A percentile compares a stretch with the other conserved stretches of the same genome.
Evolutionary conservation across 2,329 filamentous ascomycete species (phyloP).

Genomic region (Thermothelomyces thermophilus): DNA sequence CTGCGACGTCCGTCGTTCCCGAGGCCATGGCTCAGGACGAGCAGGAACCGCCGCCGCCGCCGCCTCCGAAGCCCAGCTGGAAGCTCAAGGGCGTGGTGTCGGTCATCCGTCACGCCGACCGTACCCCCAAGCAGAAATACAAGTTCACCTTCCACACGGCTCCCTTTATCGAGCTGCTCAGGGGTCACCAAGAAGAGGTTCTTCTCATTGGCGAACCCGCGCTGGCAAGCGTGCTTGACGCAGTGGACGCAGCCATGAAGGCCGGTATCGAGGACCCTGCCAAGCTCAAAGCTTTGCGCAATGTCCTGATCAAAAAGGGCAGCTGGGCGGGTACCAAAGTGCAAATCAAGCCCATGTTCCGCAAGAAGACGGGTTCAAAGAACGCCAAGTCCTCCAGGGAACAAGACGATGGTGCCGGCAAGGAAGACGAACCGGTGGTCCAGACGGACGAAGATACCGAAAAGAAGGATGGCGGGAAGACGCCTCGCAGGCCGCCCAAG

Average conservation of each 20-base stretch:
- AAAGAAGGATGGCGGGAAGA: conserved; percentile 18
- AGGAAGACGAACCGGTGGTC: conserved; percentile 17
- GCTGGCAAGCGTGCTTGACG: conserved; percentile 78
- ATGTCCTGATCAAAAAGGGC: conserved; percentile 86
- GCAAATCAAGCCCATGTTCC: conserved; percentile 99
- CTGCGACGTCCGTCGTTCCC: conserved; percentile 34
- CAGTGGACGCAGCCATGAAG: conserved; percentile 72
- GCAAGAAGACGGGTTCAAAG: conserved; percentile 62
- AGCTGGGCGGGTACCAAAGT: conserved; percentile 95
- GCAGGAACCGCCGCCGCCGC: conserved; percentile 55
- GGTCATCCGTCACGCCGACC: conserved; percentile 91
- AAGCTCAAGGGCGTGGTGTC: conserved; percentile 97
- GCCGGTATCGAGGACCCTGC: conserved; percentile 75
- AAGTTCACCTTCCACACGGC: conserved; percentile 98
- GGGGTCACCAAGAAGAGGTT: conserved; percentile 94
- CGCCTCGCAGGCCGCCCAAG: conserved; percentile 43
- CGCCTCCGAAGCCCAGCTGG: conserved; percentile 85
- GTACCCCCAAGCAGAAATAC: conserved; percentile 98
- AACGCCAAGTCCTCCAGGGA: conserved; percentile 36
- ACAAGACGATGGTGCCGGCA: conserved; percentile 25
- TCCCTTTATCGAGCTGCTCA: conserved; percentile 89
- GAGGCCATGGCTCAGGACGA: conserved; percentile 27
- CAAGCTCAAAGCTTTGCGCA: conserved; percentile 80
- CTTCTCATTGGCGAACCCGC: conserved; percentile 88
- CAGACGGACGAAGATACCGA: conserved; percentile 21